A percentile compares a stretch with the other conserved stretches of the same genome.
phyloP scores from a whole-genome alignment of 257 asterid species.

The Solanum bukasovii region DNA sequence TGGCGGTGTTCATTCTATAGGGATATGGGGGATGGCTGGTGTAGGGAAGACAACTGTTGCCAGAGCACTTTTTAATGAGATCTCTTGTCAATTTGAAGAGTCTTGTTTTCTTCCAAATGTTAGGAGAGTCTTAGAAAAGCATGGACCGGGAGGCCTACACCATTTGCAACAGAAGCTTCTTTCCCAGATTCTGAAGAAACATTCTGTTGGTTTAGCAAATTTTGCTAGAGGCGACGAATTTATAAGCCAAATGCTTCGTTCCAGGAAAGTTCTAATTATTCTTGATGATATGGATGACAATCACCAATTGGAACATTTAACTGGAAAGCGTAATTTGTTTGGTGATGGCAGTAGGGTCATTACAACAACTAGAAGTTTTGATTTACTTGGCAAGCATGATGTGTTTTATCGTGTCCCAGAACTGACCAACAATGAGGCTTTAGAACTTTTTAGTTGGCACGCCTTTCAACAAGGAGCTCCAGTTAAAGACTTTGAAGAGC shows the following conservation, averaged over 20 bases:
- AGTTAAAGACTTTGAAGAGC: not conserved
- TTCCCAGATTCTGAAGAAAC: not conserved
- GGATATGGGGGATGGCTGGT: not conserved
- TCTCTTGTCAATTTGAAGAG: not conserved
- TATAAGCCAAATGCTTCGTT: not conserved
- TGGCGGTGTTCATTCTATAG: not conserved
- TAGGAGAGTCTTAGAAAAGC: not conserved
- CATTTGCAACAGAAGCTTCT: not conserved
- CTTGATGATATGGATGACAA: not conserved
- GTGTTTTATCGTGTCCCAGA: not conserved
- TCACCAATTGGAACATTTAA: not conserved
- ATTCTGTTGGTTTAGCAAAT: not conserved
- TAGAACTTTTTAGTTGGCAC: not conserved
- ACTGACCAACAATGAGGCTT: not conserved
- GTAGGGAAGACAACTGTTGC: conserved; percentile 2
- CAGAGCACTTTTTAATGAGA: not conserved
- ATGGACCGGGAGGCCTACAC: not conserved
- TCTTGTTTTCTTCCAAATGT: not conserved
- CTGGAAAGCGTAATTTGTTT: not conserved
- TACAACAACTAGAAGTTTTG: not conserved
- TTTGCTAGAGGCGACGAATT: not conserved
- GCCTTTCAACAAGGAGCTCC: not conserved
- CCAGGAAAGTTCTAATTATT: not conserved
- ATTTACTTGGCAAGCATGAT: not conserved
- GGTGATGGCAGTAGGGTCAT: conserved; percentile 1